Conservation (phyloP, 768 basidiomycete species). For the Phlebiopsis flavidoalba region DNA sequence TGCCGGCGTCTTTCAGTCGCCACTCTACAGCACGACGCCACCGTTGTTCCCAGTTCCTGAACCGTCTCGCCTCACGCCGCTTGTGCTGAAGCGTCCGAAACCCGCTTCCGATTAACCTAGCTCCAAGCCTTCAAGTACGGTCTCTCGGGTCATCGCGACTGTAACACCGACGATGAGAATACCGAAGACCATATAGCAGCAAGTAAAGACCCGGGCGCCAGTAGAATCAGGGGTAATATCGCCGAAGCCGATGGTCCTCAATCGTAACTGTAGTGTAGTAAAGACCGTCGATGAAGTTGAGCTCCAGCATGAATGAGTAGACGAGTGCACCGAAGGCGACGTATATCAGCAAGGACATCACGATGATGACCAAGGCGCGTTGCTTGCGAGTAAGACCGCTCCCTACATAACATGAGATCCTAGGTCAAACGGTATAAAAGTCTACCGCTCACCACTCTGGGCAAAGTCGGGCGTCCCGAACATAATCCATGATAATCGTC, state of each 20-base stretch:
- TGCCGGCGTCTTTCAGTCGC: constrained; percentile 46
- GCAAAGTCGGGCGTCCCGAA: constrained; percentile 57
- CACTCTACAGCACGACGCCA: constrained; percentile 63
- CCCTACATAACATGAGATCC: constrained; percentile 33
- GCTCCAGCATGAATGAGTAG: constrained; percentile 45
- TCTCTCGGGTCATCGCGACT: constrained; percentile 62
- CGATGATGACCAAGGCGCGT: constrained; percentile 70
- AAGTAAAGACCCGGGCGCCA: constrained; percentile 53
- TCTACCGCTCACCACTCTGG: constrained; percentile 46
- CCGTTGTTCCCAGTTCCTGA: constrained; percentile 41
- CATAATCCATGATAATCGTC: constrained; percentile 59
- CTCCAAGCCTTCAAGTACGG: constrained; percentile 67
- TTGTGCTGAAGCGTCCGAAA: constrained; percentile 39
- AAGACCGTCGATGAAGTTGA: constrained; percentile 68
- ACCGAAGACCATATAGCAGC: constrained; percentile 53
- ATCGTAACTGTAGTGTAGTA: constrained; percentile 75
- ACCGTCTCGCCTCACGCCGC: constrained; percentile 37
- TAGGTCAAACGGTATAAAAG: too few relatives aligned
- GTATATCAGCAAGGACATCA: constrained; percentile 70
- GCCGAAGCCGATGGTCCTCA: constrained; percentile 68
- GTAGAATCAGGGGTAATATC: constrained; percentile 56
- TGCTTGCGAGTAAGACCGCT: constrained; percentile 81
- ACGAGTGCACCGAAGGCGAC: constrained; percentile 68
- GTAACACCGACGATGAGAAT: constrained; percentile 52
- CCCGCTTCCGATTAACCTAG: constrained; percentile 55